A percentile compares a stretch with the other conserved stretches of the same genome.
Evolutionary conservation across 2,329 filamentous ascomycete genomes (phyloP).

Genomic region (Ascochyta fabae): DNA sequence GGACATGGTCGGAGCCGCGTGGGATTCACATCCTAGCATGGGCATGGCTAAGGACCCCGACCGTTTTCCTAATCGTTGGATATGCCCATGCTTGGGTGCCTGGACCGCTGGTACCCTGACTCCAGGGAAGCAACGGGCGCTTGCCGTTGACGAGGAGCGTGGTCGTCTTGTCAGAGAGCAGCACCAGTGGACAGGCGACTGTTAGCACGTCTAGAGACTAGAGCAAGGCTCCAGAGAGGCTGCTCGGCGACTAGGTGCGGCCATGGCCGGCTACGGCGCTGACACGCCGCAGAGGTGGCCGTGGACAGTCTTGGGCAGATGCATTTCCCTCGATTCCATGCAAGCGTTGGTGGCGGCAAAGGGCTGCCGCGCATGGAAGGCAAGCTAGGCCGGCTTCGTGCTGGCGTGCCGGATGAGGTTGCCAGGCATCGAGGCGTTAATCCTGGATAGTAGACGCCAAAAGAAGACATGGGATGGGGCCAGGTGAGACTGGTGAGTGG

Average conservation of each 20-base stretch:
- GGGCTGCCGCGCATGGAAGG: slow-evolving; percentile 31
- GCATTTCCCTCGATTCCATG: slow-evolving; percentile 21
- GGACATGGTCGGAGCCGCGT: slow-evolving; percentile 47
- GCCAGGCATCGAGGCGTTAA: slow-evolving; percentile 30
- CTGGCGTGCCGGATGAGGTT: slow-evolving; percentile 32
- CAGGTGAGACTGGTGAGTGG: slow-evolving; percentile 14
- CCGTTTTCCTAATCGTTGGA: slow-evolving; percentile 45
- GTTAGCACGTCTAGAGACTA: slow-evolving; percentile 6
- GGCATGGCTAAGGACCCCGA: slow-evolving; percentile 44
- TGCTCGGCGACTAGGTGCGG: slow-evolving; percentile 11
- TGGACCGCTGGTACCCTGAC: slow-evolving; percentile 35
- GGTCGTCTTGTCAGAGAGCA: slow-evolving; percentile 2
- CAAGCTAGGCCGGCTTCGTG: slow-evolving; percentile 32
- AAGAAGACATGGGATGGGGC: slow-evolving; percentile 27
- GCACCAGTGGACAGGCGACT: slow-evolving; percentile 15
- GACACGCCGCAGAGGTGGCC: slow-evolving; percentile 21
- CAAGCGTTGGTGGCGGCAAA: slow-evolving; percentile 41
- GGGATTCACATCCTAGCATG: slow-evolving; percentile 44
- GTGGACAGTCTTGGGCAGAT: slow-evolving; percentile 24
- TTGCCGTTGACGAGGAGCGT: slow-evolving; percentile 22
- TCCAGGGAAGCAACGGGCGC: slow-evolving; percentile 29
- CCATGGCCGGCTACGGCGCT: slow-evolving; percentile 17
- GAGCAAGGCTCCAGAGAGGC: slow-evolving; percentile 2
- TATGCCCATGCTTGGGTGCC: slow-evolving; percentile 35
- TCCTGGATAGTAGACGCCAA: slow-evolving; percentile 26